phyloP scores from a whole-genome alignment of 495 filamentous ascomycete species.

The Penicillium manginii region DNA sequence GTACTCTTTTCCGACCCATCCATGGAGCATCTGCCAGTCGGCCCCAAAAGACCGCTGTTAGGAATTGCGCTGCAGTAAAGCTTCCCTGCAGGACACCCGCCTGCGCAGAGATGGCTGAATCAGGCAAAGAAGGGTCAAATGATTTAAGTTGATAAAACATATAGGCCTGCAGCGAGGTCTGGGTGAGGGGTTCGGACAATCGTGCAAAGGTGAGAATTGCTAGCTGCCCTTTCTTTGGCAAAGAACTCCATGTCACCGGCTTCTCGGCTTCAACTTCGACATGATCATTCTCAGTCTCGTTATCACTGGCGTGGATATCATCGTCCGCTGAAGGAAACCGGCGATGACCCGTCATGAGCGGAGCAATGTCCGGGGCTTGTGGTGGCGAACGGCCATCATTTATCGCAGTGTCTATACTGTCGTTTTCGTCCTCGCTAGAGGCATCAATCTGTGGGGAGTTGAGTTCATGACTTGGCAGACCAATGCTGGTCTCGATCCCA shows the following conservation, averaged over 20 bases:
- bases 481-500: slow-evolving; percentile 6
- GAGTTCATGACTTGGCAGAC: not conserved
- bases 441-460: not conserved
- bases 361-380: slow-evolving; percentile 19
- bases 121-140: slow-evolving; percentile 64
- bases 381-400: not conserved
- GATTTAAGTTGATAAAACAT: slow-evolving; percentile 76
- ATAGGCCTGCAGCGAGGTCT: slow-evolving; percentile 75
- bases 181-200: slow-evolving; percentile 77
- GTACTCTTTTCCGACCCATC: slow-evolving; percentile 75
- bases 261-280: slow-evolving; percentile 30
- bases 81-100: slow-evolving; percentile 75
- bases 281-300: slow-evolving; percentile 10
- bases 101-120: slow-evolving; percentile 72
- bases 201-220: slow-evolving; percentile 73
- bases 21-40: slow-evolving; percentile 68
- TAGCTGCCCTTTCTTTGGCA: slow-evolving; percentile 77
- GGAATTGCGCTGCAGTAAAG: slow-evolving; percentile 78
- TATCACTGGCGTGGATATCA: slow-evolving; percentile 22
- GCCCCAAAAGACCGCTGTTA: slow-evolving; percentile 82
- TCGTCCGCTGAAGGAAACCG: slow-evolving; percentile 24
- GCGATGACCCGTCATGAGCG: slow-evolving; percentile 22
- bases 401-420: slow-evolving; percentile 8
- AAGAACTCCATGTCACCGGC: slow-evolving; percentile 65
- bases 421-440: slow-evolving; percentile 6